Percentiles rank a stretch among this genome's conserved stretches.
Conservation (phyloP, 495 filamentous ascomycete genomes). For the Xylaria acuta region DNA sequence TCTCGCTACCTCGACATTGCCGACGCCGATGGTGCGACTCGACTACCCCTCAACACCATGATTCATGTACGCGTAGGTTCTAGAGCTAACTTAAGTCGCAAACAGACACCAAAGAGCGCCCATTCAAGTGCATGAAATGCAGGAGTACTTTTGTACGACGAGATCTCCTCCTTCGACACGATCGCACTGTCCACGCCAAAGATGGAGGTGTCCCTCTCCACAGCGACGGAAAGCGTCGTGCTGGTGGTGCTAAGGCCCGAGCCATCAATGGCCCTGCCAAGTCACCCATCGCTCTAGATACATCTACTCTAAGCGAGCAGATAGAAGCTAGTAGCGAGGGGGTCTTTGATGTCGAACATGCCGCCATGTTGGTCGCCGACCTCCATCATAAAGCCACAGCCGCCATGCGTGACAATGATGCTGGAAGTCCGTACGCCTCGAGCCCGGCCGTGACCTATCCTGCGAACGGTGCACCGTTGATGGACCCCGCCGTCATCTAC, state of each 20-base stretch:
- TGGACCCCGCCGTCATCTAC: conserved; percentile 75
- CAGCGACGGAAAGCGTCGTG: conserved; percentile 90
- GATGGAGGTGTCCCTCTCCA: conserved; percentile 95
- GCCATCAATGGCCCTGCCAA: conserved; percentile 74
- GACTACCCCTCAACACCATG: conserved; percentile 35
- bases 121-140: conserved; percentile 98
- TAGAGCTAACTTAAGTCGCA: conserved; percentile 31
- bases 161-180: conserved; percentile 94
- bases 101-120: conserved; percentile 96
- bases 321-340: conserved; percentile 93
- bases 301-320: conserved; percentile 83
- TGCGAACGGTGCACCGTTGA: conserved; percentile 67
- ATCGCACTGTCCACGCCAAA: conserved; percentile 98
- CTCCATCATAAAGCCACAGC: conserved; percentile 96
- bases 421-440: conserved; percentile 63
- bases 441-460: conserved; percentile 77
- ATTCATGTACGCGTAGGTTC: conserved; percentile 16
- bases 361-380: conserved; percentile 98
- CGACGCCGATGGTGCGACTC: conserved; percentile 23
- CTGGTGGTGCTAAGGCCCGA: conserved; percentile 68
- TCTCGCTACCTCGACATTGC: conserved; percentile 15
- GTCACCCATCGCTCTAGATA: conserved; percentile 82
- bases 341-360: conserved; percentile 96
- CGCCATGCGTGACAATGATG: conserved; percentile 65
- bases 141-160: conserved; percentile 97